These are phyloP conservation scores for Umbellularia californica DNA, from an alignment of 164 flowering plant genomes.

Conservation along the genomic window DNA sequence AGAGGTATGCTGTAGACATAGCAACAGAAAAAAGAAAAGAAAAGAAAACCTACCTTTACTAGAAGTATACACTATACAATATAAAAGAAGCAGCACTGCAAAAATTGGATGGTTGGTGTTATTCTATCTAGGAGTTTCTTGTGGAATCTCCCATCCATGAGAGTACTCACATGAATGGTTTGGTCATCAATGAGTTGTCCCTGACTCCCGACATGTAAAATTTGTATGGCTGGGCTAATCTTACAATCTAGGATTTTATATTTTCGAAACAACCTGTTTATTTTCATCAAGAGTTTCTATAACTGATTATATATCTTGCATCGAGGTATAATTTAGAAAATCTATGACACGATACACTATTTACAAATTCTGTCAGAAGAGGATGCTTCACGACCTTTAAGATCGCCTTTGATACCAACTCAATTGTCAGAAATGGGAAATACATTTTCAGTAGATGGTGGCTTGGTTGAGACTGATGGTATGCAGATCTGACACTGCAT, in stretches of 20 bases:
- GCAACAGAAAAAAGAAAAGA: no score
- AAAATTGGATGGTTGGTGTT: not conserved
- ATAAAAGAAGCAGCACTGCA: no score
- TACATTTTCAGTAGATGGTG: constrained; percentile 39
- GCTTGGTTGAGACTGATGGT: constrained; percentile 48
- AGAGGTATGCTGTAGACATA: no score
- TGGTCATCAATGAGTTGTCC: not conserved
- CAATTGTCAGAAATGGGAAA: constrained; percentile 44
- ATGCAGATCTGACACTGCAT: not conserved
- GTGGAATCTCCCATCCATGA: not conserved
- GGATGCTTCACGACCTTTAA: constrained; percentile 36
- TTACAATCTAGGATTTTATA: no score
- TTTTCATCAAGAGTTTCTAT: not conserved
- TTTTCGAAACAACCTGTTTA: not conserved
- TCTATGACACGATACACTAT: not conserved
- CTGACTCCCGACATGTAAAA: not conserved
- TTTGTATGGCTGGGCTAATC: no score
- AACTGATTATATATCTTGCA: not conserved
- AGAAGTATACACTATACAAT: no score
- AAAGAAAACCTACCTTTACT: no score
- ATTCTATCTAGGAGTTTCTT: not conserved
- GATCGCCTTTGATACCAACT: constrained; percentile 40
- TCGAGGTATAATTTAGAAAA: not conserved
- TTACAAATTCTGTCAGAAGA: constrained; percentile 43
- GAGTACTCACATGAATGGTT: not conserved